Evolutionary conservation across 352 stramenopile species (phyloP).

Genomic region (Globisporangium parvum): DNA sequence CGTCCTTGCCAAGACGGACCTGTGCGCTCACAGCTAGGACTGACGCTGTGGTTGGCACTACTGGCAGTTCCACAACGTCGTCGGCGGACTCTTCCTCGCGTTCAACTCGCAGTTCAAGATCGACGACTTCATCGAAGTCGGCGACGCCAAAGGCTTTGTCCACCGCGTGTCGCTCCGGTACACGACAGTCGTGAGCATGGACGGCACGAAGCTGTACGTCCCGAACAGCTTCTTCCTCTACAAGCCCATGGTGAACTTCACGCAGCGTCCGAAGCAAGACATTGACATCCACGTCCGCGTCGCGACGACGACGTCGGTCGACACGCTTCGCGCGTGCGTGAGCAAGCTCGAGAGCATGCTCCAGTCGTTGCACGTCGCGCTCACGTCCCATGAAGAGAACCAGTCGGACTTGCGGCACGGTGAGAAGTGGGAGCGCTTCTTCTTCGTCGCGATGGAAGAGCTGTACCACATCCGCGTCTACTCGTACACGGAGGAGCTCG

Average conservation of each 20-base stretch:
- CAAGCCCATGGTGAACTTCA: conserved; percentile 88
- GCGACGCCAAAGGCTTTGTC: conserved; percentile 69
- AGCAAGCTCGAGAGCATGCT: conserved; percentile 69
- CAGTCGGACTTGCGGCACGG: conserved; percentile 66
- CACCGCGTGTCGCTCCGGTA: conserved; percentile 81
- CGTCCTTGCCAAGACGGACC: neutral
- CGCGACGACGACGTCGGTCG: conserved; percentile 43
- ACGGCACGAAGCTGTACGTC: conserved; percentile 76
- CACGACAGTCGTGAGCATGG: conserved; percentile 76
- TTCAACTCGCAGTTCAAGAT: conserved; percentile 89
- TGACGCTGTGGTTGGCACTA: neutral
- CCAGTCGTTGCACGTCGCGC: conserved; percentile 74
- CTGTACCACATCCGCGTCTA: conserved; percentile 81
- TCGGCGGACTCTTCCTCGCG: conserved; percentile 81
- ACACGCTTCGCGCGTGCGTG: conserved; percentile 55
- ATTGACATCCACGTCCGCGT: conserved; percentile 72
- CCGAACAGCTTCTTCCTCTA: conserved; percentile 89
- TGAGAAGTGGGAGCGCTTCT: conserved; percentile 82
- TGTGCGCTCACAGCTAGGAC: neutral
- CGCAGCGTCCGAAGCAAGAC: conserved; percentile 76
- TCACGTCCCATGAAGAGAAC: conserved; percentile 86
- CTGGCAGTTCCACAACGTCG: conserved; percentile 72
- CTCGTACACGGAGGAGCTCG: conserved; percentile 83
- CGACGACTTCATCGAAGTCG: conserved; percentile 82
- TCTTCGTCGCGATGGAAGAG: conserved; percentile 85